Percentiles rank a stretch among this genome's conserved stretches.
These are phyloP conservation scores for Artomyces pyxidatus DNA, from an alignment of 768 basidiomycete genomes.

Conservation along the genomic window DNA sequence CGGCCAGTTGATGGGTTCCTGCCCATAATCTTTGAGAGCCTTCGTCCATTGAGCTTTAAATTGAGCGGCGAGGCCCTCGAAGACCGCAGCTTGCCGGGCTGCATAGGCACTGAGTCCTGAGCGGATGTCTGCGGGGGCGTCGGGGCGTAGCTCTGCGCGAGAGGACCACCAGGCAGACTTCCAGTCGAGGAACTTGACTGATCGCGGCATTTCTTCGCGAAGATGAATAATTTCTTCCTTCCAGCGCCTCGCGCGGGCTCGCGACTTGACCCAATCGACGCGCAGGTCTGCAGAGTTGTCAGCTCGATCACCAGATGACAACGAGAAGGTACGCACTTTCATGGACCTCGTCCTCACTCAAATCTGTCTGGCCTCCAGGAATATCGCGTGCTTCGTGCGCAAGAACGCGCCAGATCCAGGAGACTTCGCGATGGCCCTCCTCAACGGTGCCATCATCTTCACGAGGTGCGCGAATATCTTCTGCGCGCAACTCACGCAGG, in stretches of 20 bases:
- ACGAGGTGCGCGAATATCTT: conserved; percentile 1
- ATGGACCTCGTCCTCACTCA: not conserved
- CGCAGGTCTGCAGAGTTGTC: conserved; percentile 10
- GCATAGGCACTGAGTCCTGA: not conserved
- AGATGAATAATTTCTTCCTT: conserved; percentile 19
- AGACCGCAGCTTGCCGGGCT: not conserved
- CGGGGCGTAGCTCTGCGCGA: not conserved
- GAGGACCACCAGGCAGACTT: not conserved
- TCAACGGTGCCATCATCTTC: not conserved
- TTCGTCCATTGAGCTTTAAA: not conserved
- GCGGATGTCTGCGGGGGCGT: not conserved
- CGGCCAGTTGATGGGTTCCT: no score
- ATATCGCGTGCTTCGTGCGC: not conserved
- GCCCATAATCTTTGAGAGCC: no score
- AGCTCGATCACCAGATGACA: not conserved
- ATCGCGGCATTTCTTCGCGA: conserved; percentile 3
- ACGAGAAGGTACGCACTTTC: not conserved
- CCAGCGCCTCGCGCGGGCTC: conserved; percentile 18
- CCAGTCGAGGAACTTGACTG: not conserved
- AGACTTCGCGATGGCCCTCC: not conserved
- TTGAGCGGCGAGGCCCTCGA: not conserved
- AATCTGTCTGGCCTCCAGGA: not conserved
- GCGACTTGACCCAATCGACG: conserved; percentile 21
- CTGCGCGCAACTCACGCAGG: not conserved
- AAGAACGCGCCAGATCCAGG: conserved; percentile 6